These are phyloP conservation scores for Mrakia gelida DNA, from an alignment of 768 basidiomycete species.

Conservation along the genomic window DNA sequence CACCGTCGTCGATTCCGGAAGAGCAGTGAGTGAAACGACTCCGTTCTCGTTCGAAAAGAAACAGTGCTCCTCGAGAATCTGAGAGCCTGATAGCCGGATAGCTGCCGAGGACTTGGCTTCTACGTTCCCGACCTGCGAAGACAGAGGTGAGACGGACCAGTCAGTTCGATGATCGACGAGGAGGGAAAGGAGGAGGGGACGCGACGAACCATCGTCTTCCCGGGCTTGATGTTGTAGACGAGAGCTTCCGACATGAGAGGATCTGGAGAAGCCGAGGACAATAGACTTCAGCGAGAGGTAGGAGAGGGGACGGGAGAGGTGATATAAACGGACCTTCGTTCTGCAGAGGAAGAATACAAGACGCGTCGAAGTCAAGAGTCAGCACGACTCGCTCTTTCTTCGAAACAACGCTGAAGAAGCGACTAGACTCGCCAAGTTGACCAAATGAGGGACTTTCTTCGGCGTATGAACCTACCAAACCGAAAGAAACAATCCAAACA, in stretches of 20 bases:
- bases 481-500: neutral
- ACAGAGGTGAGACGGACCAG: neutral
- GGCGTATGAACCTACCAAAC: constrained; percentile 85
- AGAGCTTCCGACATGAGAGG: constrained; percentile 38
- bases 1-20: constrained; percentile 78
- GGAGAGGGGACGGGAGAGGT: neutral
- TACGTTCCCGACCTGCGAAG: constrained; percentile 62
- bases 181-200: neutral
- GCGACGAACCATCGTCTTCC: constrained; percentile 57
- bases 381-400: neutral
- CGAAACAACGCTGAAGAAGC: neutral
- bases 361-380: neutral
- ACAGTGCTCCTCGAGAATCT: constrained; percentile 89
- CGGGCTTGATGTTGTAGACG: constrained; percentile 75
- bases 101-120: constrained; percentile 76
- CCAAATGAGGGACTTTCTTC: constrained; percentile 93
- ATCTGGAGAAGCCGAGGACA: constrained; percentile 46
- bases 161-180: neutral
- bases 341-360: neutral
- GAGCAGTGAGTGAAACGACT: constrained; percentile 72
- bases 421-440: constrained; percentile 45
- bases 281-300: neutral
- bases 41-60: constrained; percentile 81
- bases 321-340: constrained; percentile 52
- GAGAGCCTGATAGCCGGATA: constrained; percentile 86